Evolutionary conservation across 495 filamentous ascomycete genomes (phyloP).

Genomic region (Usnea hakonensis): DNA sequence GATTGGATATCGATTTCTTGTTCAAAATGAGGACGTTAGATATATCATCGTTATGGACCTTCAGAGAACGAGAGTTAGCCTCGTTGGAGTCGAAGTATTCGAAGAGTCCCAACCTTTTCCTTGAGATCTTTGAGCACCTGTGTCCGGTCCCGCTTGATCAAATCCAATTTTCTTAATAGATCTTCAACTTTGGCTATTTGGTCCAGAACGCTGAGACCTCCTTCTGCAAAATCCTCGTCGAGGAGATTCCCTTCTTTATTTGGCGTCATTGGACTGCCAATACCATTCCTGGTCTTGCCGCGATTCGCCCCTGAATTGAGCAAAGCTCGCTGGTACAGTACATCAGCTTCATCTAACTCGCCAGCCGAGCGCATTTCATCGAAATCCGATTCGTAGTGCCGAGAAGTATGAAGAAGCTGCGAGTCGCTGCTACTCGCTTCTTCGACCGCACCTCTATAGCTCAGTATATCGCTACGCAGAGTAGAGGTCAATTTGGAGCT

Average conservation of each 20-base stretch:
- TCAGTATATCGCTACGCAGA: slow-evolving; percentile 73
- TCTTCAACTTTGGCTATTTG: slow-evolving; percentile 88
- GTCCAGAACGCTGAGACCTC: slow-evolving; percentile 68
- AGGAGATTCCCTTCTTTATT: slow-evolving; percentile 66
- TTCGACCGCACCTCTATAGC: slow-evolving; percentile 79
- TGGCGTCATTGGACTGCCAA: slow-evolving; percentile 50
- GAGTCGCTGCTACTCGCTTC: slow-evolving; percentile 83
- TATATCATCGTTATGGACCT: slow-evolving; percentile 95
- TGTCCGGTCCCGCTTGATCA: slow-evolving; percentile 81
- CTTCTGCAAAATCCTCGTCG: slow-evolving; percentile 85
- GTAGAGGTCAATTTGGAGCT: slow-evolving; percentile 83
- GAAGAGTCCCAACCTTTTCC: slow-evolving; percentile 62
- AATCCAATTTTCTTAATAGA: slow-evolving; percentile 79
- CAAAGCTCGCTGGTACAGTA: slow-evolving; percentile 79
- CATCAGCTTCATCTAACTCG: slow-evolving; percentile 79
- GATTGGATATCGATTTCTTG: slow-evolving; percentile 85
- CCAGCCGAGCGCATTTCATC: slow-evolving; percentile 92
- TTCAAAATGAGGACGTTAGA: slow-evolving; percentile 95
- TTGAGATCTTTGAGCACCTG: slow-evolving; percentile 96
- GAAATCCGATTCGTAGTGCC: slow-evolving; percentile 78
- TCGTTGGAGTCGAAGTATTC: neutral
- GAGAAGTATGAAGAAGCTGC: slow-evolving; percentile 74
- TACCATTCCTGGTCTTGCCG: slow-evolving; percentile 53
- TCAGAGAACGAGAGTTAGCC: slow-evolving; percentile 27
- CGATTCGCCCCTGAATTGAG: slow-evolving; percentile 56